phyloP scores from a whole-genome alignment of 2,329 filamentous ascomycete species.

The Xenoacremonium recifei region DNA sequence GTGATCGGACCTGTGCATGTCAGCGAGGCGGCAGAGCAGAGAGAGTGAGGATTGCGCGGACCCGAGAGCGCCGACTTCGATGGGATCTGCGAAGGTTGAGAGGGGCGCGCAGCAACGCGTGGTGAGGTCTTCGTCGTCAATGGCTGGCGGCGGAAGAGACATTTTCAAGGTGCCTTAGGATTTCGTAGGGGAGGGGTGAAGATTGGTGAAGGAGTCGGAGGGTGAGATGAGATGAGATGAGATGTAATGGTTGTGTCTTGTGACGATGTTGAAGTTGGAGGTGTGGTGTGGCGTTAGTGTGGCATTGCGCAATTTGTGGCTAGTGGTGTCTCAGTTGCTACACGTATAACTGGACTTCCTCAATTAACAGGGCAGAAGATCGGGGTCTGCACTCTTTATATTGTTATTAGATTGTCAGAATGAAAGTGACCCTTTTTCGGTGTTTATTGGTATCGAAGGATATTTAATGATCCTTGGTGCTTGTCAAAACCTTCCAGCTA shows the following conservation, averaged over 20 bases:
- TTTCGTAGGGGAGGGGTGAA: conserved; percentile 3
- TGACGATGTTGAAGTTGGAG: background rate
- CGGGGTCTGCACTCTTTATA: too few relatives aligned
- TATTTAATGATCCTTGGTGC: too few relatives aligned
- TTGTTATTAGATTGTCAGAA: too few relatives aligned
- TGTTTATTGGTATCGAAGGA: too few relatives aligned
- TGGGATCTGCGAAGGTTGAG: conserved; percentile 36
- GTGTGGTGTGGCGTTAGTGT: background rate
- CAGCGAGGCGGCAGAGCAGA: background rate
- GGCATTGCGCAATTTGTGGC: conserved; percentile 2
- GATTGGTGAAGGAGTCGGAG: background rate
- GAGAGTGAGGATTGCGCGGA: conserved; percentile 12
- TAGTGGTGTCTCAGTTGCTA: too few relatives aligned
- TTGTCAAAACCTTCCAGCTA: too few relatives aligned
- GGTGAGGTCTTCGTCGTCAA: conserved; percentile 34
- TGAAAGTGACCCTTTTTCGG: too few relatives aligned
- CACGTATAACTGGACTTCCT: too few relatives aligned
- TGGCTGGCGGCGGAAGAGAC: conserved; percentile 10
- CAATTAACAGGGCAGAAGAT: too few relatives aligned
- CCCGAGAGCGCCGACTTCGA: conserved; percentile 44
- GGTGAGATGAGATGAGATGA: background rate
- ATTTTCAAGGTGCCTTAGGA: too few relatives aligned
- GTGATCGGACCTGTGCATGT: background rate
- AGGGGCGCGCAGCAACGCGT: conserved; percentile 40
- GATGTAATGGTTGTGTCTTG: background rate